Evolutionary conservation across 495 filamentous ascomycete genomes (phyloP).

Genomic region (Talaromyces proteolyticus): DNA sequence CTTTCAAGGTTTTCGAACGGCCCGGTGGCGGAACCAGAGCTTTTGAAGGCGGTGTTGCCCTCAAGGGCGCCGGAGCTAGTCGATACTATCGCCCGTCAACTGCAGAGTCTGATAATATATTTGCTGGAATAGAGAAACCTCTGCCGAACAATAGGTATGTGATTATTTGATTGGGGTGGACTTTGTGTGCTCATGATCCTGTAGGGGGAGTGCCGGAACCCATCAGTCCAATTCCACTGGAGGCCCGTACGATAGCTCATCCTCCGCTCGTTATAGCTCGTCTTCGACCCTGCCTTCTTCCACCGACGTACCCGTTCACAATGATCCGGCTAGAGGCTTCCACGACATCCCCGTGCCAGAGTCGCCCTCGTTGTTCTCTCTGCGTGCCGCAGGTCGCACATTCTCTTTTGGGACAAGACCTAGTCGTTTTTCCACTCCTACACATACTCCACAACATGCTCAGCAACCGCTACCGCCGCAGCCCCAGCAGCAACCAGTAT

Average conservation of each 20-base stretch:
- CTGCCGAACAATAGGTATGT: slow-evolving; percentile 37
- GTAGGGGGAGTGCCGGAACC: slow-evolving; percentile 58
- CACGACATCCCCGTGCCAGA: slow-evolving; percentile 42
- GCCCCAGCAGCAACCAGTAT: slow-evolving; percentile 26
- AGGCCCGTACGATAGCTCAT: slow-evolving; percentile 52
- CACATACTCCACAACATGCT: slow-evolving; percentile 12
- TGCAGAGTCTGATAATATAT: slow-evolving; percentile 49
- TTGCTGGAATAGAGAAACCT: slow-evolving; percentile 27
- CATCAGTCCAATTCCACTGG: slow-evolving; percentile 56
- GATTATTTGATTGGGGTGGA: background rate
- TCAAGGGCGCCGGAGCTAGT: slow-evolving; percentile 34
- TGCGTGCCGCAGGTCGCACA: slow-evolving; percentile 64
- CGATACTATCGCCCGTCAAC: slow-evolving; percentile 34
- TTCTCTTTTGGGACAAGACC: slow-evolving; percentile 56
- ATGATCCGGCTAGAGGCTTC: slow-evolving; percentile 48
- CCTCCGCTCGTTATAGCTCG: slow-evolving; percentile 60
- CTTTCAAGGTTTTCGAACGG: slow-evolving; percentile 58
- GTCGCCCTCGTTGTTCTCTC: slow-evolving; percentile 45
- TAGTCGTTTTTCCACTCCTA: slow-evolving; percentile 33
- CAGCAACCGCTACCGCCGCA: slow-evolving; percentile 31
- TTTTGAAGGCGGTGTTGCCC: slow-evolving; percentile 40
- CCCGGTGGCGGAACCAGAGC: slow-evolving; percentile 38
- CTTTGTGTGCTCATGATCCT: slow-evolving; percentile 3
- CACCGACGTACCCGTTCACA: slow-evolving; percentile 51
- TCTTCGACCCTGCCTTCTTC: slow-evolving; percentile 70